Base-by-base conservation (phyloP, 169 alveolate species). In the Toxoplasma gondii region DNA sequence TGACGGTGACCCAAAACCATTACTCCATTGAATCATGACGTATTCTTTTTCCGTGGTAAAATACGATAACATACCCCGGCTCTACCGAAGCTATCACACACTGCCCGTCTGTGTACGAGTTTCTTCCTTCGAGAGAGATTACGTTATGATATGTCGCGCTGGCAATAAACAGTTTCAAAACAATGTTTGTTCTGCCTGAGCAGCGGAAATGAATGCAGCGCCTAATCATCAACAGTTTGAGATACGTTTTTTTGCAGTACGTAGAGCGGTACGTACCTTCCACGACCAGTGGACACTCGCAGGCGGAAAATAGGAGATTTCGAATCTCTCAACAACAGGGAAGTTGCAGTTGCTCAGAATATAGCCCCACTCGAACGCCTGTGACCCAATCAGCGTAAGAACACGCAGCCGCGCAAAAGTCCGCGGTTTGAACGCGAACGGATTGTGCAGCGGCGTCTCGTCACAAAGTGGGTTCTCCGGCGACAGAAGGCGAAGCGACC, bases 401-500 rank as follows among this genome's bases (percentile, higher is more conserved):
- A 45, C 29, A n/a, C 74, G 43, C 45, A 87, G 92, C 29, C 80
- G 92, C 17, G 81, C 34, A 80, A 87, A 87, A 34, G 39, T 10
- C 22, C 43, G 81, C 36, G 92, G 92, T 91, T 43, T 69, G 74
- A 91, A 91, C 34, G 88, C 44, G 31, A 91, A 91, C n/a, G 94
- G 94, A 22, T 36, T 12, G 39, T 91, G 94, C 43, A 53, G 17
- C 91, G 94, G 94, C n/a, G 94, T 91, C 81, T 80, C 94, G 83
- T 91, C 94, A 58, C 36, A 34, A 22, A 91, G 90, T 38, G 94
- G 91, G 80, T 91, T 91, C 58, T 91, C 92, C 58, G 94, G 94
- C 16, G 94, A 91, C 24, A 70, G 58, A 19, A 91, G 74, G 54
- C 58, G 38, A 24, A 91, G 67, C 53, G 92, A 24, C n/a, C 91